Percentiles rank a stretch among this genome's conserved stretches.
These are phyloP conservation scores for Rhodocollybia butyracea DNA, from an alignment of 768 basidiomycete species.

Conservation along the genomic window DNA sequence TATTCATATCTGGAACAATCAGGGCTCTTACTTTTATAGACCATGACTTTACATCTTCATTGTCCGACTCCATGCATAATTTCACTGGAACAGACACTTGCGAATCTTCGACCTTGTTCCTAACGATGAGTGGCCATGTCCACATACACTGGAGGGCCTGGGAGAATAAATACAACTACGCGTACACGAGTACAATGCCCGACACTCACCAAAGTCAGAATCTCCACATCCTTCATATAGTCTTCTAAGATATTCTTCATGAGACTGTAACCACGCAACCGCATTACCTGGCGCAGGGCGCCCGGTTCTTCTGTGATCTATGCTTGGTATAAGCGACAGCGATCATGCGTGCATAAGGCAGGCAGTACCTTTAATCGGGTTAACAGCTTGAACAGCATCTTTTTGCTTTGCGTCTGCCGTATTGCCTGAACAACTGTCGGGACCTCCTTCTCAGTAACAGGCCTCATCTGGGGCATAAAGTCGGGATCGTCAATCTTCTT, in stretches of 20 bases:
- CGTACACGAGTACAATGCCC: background rate
- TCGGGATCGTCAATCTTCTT: constrained; percentile 91
- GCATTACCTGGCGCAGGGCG: constrained; percentile 81
- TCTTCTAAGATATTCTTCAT: constrained; percentile 90
- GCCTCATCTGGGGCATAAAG: constrained; percentile 77
- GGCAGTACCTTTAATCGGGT: constrained; percentile 74
- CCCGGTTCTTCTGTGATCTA: constrained; percentile 84
- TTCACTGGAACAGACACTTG: constrained; percentile 63
- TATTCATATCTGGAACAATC: too few species aligned
- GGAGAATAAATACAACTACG: background rate
- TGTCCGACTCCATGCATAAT: constrained; percentile 47
- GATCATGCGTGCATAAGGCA: background rate
- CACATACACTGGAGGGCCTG: constrained; percentile 67
- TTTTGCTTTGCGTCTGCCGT: constrained; percentile 80
- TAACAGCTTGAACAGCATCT: constrained; percentile 79
- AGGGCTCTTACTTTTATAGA: constrained; percentile 55
- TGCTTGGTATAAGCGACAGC: constrained; percentile 2
- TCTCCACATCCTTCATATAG: constrained; percentile 62
- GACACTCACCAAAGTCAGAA: constrained; percentile 64
- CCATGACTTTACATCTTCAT: constrained; percentile 51
- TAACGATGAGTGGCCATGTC: constrained; percentile 77
- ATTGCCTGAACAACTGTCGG: constrained; percentile 91
- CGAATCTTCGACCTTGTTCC: constrained; percentile 90
- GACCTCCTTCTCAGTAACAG: constrained; percentile 74
- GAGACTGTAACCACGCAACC: constrained; percentile 87